Evolutionary conservation across 1,284 basidiomycete species (phyloP).

Genomic region (Pseudozyma sp.): DNA sequence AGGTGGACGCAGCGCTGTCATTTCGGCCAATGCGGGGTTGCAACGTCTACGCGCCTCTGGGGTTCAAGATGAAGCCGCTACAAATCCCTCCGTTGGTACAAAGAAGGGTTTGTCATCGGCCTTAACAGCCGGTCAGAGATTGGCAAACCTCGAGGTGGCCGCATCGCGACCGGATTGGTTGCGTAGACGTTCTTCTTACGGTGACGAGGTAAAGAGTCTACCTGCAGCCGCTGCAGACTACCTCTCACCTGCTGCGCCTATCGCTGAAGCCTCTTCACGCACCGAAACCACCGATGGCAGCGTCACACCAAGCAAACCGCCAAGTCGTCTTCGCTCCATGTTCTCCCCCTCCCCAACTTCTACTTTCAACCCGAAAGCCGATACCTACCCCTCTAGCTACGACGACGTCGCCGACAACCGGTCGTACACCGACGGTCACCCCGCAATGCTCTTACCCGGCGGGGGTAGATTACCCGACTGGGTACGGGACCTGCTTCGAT

Average conservation of each 20-base stretch:
- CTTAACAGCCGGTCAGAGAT: background rate
- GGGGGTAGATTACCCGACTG: slow-evolving; percentile 61
- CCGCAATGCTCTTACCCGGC: slow-evolving; percentile 63
- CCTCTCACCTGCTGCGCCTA: slow-evolving; percentile 2
- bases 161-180: slow-evolving; percentile 34
- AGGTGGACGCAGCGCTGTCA: slow-evolving; percentile 21
- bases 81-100: too few relatives aligned
- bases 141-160: slow-evolving; percentile 6
- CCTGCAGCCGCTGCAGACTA: background rate
- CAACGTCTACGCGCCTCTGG: background rate
- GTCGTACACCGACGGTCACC: slow-evolving; percentile 60
- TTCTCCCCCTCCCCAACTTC: slow-evolving; percentile 13
- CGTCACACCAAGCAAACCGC: slow-evolving; percentile 16
- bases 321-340: slow-evolving; percentile 18
- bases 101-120: background rate
- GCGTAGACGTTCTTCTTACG: slow-evolving; percentile 38
- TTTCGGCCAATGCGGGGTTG: background rate
- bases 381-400: background rate
- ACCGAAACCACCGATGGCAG: slow-evolving; percentile 4
- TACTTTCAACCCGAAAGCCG: background rate
- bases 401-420: slow-evolving; percentile 9
- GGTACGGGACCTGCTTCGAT: slow-evolving; percentile 55
- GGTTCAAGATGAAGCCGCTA: too few relatives aligned
- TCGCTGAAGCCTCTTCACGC: background rate
- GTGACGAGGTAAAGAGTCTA: slow-evolving; percentile 24